phyloP scores from a whole-genome alignment of 257 asterid species.

The Solanum chmielewskii region DNA sequence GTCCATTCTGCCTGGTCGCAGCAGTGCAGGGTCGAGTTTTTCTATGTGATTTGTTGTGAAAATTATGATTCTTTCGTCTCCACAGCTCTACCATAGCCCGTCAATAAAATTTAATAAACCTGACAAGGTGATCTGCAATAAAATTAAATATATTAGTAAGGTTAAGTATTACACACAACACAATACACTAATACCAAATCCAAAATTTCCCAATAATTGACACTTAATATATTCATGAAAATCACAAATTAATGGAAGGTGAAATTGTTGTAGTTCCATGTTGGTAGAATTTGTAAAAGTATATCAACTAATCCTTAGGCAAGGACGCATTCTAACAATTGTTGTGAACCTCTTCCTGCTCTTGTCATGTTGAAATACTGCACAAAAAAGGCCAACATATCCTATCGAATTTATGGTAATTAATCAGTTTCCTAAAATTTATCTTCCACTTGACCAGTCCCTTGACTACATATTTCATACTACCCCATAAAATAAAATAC shows the following conservation, averaged over 20 bases:
- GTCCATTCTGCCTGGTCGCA: constrained; percentile 27
- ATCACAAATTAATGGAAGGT: not conserved
- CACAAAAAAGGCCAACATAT: not conserved
- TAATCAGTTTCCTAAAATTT: not conserved
- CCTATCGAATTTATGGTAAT: not conserved
- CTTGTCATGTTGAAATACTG: not conserved
- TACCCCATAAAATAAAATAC: not conserved
- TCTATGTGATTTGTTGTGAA: constrained; percentile 19
- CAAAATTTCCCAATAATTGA: not conserved
- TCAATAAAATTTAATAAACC: constrained; percentile 12
- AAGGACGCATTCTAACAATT: not conserved
- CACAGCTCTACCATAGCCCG: not conserved
- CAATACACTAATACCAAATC: not conserved
- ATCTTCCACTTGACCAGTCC: not conserved
- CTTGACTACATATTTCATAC: not conserved
- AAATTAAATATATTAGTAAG: not conserved
- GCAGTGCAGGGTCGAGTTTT: constrained; percentile 20
- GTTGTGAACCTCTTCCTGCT: not conserved
- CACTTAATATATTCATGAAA: not conserved
- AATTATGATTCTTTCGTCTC: not conserved
- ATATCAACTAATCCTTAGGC: not conserved
- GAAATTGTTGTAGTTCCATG: not conserved
- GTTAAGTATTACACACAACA: not conserved
- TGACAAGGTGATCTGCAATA: not conserved
- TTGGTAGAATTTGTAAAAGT: not conserved